Percentiles rank a stretch among this genome's conserved stretches.
Evolutionary conservation across 164 flowering plant genomes (phyloP).

Genomic region (Buxus sempervirens): DNA sequence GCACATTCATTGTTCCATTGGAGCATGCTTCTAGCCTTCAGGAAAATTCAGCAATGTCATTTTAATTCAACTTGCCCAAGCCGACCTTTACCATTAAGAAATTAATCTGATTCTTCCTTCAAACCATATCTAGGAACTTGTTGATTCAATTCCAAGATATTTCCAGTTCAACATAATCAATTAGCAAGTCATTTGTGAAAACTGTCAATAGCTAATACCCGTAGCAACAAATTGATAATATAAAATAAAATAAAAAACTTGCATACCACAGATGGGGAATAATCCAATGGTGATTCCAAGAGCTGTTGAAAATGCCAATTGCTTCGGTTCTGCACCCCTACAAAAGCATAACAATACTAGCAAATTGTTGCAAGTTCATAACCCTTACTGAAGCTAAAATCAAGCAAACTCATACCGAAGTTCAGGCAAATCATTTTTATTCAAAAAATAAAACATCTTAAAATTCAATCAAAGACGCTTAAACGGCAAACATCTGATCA

Average conservation of each 20-base stretch:
- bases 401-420: neutral
- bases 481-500: neutral
- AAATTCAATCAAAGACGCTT: neutral
- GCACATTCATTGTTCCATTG: neutral
- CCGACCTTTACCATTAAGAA: neutral
- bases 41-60: neutral
- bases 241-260: neutral
- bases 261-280: conserved; percentile 86
- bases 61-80: neutral
- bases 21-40: neutral
- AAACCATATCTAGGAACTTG: too few relatives aligned
- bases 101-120: too few relatives aligned
- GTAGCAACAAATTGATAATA: neutral
- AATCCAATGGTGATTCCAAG: conserved; percentile 83
- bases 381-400: too few relatives aligned
- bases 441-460: too few relatives aligned
- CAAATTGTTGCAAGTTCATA: neutral
- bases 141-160: neutral
- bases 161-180: neutral
- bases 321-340: conserved; percentile 91
- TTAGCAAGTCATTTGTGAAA: neutral
- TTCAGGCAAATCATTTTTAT: neutral
- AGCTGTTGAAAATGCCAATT: conserved; percentile 82
- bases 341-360: neutral
- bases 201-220: neutral